Percentiles rank a stretch among this genome's conserved stretches.
These are phyloP conservation scores for Sutorius eximius DNA, from an alignment of 1,284 basidiomycete genomes.

Conservation along the genomic window DNA sequence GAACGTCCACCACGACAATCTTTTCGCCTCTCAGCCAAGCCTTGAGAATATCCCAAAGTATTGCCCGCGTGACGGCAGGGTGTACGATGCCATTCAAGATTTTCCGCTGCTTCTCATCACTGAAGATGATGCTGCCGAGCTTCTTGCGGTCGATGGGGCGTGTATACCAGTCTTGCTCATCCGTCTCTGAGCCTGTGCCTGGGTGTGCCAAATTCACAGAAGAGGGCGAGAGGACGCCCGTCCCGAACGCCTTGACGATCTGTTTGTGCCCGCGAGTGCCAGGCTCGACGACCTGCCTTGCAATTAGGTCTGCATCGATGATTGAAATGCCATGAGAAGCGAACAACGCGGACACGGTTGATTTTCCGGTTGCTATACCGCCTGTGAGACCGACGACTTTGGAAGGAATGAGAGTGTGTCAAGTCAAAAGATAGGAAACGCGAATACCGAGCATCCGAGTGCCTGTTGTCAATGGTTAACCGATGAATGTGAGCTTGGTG, in stretches of 20 bases:
- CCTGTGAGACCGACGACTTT: constrained; percentile 94
- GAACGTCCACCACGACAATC: constrained; percentile 82
- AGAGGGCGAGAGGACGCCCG: constrained; percentile 54
- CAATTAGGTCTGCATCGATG: constrained; percentile 91
- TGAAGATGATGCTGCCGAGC: constrained; percentile 86
- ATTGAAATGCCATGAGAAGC: constrained; percentile 69
- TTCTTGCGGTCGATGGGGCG: constrained; percentile 82
- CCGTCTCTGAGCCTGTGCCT: neutral
- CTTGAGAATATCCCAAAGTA: constrained; percentile 68
- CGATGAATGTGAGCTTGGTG: neutral
- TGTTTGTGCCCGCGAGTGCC: constrained; percentile 72
- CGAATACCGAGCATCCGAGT: constrained; percentile 22
- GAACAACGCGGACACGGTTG: constrained; percentile 82
- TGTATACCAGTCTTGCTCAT: constrained; percentile 39
- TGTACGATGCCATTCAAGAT: constrained; percentile 87
- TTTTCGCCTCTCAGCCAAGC: constrained; percentile 80
- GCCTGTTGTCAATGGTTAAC: neutral
- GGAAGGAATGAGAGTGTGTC: neutral
- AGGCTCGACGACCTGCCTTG: constrained; percentile 85
- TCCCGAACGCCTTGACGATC: constrained; percentile 75
- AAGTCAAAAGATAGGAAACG: neutral
- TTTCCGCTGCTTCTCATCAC: constrained; percentile 69
- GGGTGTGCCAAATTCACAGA: neutral
- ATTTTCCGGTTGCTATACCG: constrained; percentile 96
- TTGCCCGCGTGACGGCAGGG: constrained; percentile 79